Conservation (phyloP, 2,329 filamentous ascomycete species). For the Arthroderma sp. region DNA sequence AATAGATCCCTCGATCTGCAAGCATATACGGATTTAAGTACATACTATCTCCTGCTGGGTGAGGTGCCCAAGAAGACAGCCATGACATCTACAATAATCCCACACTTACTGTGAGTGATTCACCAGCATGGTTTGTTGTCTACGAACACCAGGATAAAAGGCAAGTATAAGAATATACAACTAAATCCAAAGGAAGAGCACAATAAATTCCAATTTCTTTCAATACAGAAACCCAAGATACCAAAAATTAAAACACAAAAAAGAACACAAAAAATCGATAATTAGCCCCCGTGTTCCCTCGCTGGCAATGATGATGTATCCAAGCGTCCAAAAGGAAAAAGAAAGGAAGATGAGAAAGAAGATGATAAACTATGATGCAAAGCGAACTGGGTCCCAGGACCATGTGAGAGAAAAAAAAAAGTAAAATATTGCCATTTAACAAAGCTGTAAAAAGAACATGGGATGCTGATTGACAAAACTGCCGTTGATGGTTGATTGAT, state of each 20-base stretch:
- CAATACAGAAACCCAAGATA: not conserved
- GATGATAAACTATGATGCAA: constrained; percentile 8
- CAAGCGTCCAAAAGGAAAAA: constrained; percentile 13
- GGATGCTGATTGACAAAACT: not conserved
- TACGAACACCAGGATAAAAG: too few relatives aligned
- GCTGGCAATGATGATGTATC: too few relatives aligned
- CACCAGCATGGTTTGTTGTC: not conserved
- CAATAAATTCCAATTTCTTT: constrained; percentile 1
- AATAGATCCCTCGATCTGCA: too few relatives aligned
- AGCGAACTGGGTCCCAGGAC: not conserved
- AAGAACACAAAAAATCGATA: not conserved
- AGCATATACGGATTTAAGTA: too few relatives aligned
- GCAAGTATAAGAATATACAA: not conserved
- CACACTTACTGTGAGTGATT: not conserved
- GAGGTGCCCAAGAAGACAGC: too few relatives aligned
- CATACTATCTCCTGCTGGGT: too few relatives aligned
- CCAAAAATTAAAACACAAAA: not conserved
- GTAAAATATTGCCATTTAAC: constrained; percentile 7
- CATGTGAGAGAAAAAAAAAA: constrained; percentile 3
- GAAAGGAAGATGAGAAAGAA: constrained; percentile 17
- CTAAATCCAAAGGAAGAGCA: constrained; percentile 1
- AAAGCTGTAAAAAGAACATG: not conserved
- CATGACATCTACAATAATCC: too few relatives aligned
- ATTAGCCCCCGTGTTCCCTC: not conserved
- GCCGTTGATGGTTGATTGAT: not conserved